Percentiles rank a stretch among this genome's conserved stretches.
phyloP scores from a whole-genome alignment of 1,139 yeast species.

The Suhomyces ambrosiae region DNA sequence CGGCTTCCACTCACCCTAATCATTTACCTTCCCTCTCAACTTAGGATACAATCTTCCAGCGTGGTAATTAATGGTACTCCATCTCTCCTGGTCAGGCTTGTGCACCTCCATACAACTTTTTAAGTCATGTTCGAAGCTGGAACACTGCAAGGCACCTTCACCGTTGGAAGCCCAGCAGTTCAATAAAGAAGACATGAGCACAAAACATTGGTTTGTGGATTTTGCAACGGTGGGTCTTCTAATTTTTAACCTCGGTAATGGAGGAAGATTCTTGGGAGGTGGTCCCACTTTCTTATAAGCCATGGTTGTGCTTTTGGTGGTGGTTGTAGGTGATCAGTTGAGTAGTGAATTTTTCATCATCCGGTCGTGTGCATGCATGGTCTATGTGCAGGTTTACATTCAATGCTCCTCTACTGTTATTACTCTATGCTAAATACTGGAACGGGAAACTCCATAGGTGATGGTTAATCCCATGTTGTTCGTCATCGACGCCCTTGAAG shows the following conservation, averaged over 20 bases:
- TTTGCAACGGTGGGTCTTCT: constrained; percentile 62
- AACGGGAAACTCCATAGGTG: no score
- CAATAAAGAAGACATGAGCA: constrained; percentile 79
- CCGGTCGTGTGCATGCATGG: constrained; percentile 3
- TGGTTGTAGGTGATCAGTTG: constrained; percentile 2
- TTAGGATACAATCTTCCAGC: constrained; percentile 80
- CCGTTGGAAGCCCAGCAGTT: constrained; percentile 98
- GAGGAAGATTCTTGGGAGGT: constrained; percentile 55
- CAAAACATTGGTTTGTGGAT: constrained; percentile 71
- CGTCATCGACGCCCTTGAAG: no score
- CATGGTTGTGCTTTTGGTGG: constrained; percentile 19
- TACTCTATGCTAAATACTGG: constrained; percentile 1
- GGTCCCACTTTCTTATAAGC: constrained; percentile 33
- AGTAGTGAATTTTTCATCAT: constrained; percentile 7
- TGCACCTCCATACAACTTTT: constrained; percentile 51
- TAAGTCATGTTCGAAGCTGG: constrained; percentile 56
- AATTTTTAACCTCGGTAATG: constrained; percentile 73
- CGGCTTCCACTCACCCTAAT: constrained; percentile 35
- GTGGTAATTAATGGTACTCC: constrained; percentile 71
- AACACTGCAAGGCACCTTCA: constrained; percentile 73
- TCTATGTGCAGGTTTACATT: neutral
- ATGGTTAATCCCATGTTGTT: no score
- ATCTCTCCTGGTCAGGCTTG: constrained; percentile 48
- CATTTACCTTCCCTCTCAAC: constrained; percentile 75
- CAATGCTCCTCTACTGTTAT: neutral